Evolutionary conservation across 352 stramenopile species (phyloP).

Genomic region (Phytopythium sindhum): DNA sequence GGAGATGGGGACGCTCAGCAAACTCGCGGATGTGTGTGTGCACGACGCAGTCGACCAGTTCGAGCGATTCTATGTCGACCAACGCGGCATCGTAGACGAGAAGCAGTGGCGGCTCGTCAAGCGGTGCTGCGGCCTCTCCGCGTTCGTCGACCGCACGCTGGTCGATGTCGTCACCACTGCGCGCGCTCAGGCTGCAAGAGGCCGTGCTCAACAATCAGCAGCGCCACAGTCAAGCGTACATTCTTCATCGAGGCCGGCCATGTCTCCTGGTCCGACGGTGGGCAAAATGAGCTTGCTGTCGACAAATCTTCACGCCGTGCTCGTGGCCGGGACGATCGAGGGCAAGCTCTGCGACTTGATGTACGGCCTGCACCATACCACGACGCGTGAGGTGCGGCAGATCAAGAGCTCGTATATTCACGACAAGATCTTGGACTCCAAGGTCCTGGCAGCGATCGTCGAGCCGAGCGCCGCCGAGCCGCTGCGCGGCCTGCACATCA

Average conservation of each 20-base stretch:
- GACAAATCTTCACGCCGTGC: constrained; percentile 14
- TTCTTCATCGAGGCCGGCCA: too few species aligned
- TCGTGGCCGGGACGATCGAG: constrained; percentile 22
- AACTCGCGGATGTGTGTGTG: background rate
- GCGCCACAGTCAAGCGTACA: too few species aligned
- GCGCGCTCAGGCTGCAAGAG: background rate
- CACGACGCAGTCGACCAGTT: constrained; percentile 2
- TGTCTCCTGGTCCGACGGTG: constrained; percentile 8
- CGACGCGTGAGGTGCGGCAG: constrained; percentile 13
- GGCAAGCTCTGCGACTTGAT: constrained; percentile 30
- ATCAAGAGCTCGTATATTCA: constrained; percentile 23
- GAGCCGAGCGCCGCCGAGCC: constrained; percentile 9
- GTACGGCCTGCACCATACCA: constrained; percentile 20
- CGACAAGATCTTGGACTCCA: constrained; percentile 20
- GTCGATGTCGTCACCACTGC: background rate
- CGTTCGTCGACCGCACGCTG: background rate
- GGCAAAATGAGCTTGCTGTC: constrained; percentile 22
- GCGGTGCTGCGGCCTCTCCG: background rate
- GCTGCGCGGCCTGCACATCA: constrained; percentile 16
- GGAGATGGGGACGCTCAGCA: background rate
- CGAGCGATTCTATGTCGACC: background rate
- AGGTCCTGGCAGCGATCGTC: constrained; percentile 13
- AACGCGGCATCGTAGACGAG: background rate
- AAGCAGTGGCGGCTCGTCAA: background rate
- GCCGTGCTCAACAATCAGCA: too few species aligned